Percentiles rank a stretch among this genome's conserved stretches.
Conservation (phyloP, 169 alveolate species). For the Perkinsus marinus region DNA sequence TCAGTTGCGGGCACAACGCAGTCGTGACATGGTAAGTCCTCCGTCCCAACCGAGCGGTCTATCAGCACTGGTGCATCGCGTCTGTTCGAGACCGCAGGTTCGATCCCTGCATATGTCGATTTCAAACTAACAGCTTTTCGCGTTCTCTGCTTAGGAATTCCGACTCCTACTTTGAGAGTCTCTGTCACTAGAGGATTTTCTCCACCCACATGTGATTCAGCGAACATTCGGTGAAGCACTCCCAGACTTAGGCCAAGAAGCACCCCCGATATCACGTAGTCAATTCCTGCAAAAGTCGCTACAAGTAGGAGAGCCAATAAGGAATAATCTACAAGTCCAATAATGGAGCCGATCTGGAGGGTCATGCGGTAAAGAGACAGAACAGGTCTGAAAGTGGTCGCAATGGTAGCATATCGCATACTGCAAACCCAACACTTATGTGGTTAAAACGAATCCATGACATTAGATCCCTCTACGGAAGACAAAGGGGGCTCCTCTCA, state of each 20-base stretch:
- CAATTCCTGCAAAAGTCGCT: neutral
- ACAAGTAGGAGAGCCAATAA: neutral
- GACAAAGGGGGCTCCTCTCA: too few relatives aligned
- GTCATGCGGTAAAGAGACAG: neutral
- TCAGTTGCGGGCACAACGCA: neutral
- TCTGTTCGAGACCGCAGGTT: neutral
- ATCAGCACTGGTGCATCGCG: neutral
- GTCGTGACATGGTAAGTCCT: neutral
- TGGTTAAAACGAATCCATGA: too few relatives aligned
- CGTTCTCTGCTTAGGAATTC: neutral
- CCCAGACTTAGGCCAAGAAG: neutral
- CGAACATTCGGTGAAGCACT: neutral
- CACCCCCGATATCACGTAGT: neutral
- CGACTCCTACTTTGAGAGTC: neutral
- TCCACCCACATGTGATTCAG: neutral
- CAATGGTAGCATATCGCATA: neutral
- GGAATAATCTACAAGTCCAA: neutral
- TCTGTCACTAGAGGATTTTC: neutral
- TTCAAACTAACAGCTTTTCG: neutral
- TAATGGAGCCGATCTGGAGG: neutral
- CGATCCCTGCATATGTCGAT: neutral
- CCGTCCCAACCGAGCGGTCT: neutral
- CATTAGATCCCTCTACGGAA: too few relatives aligned
- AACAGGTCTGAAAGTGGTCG: neutral
- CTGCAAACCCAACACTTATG: too few relatives aligned